Evolutionary conservation across 306 rosid species (phyloP), one percentile per base, ranked within the genome.

Genomic region (Cicer cuneatum): DNA sequence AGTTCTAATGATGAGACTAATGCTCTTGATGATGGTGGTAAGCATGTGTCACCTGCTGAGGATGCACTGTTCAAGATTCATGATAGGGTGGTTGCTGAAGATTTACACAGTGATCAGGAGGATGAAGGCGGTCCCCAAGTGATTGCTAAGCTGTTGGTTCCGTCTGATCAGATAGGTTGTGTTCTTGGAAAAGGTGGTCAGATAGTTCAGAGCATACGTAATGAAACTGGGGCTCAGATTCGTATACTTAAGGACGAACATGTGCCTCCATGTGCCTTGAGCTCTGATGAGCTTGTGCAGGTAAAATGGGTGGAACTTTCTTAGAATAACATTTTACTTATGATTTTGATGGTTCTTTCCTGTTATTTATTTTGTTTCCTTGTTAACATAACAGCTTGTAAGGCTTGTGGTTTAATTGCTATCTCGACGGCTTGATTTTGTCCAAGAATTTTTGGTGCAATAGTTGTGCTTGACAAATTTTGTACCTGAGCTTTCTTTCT

Each of bases 121-220:
- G 81, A 61, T 6, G 97, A 89, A 3, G 90, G 80, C 5, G 84
- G 85, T 49, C 90, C 72, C 8, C 96, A 94, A 66, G 98, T 92
- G 9, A 86, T 75, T 39, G 97, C 93, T 41, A 82, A 89, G 88
- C 87, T 94, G 59, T 91, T 94, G 43, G 97, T 94, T 11, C 97
- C 97, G 8, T 92, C 99, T 56, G 99, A 94, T 85, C 99, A 94
- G 89, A 92, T 94, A 72, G 97, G 99, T 53, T 92, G 96, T 62
- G 77, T 94, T 40, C 90, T 94, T 69, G 99, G 99, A 41, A 94
- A 94, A 81, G 99, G 99, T 15, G 99, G 99, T 19, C 93, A 85
- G 85, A 90, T 92, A 42, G 96, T 94, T 62, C 96, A 94, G 88
- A 86, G 59, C 41, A 82, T 94, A 52, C 92, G 99, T 1, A 84